Base-by-base conservation (phyloP, 73 alveolate genomes). In the Uronychia binucleata region DNA sequence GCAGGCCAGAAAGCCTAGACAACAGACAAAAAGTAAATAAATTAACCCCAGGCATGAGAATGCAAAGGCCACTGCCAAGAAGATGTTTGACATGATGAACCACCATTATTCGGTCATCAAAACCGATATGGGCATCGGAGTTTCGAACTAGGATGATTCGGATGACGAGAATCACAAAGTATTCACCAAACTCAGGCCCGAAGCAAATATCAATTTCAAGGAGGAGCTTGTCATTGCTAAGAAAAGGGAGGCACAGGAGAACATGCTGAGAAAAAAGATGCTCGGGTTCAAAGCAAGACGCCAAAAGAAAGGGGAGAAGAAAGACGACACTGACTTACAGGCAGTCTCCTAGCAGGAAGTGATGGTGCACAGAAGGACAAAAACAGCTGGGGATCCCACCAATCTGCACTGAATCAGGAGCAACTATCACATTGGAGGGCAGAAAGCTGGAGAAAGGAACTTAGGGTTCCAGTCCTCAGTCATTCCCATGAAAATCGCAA, bases 151-250 rank as follows among this genome's bases (percentile, higher is more conserved):
- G 25, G 77, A 77, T 14, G 87, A 78, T 27, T 46, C 85, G 1
- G 92, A 86, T 59, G 92, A 86, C 57, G 81, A 78, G 60, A 86
- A 85, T 5, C 79, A 86, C 31, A 78, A 46, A 57, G 74, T 78
- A 14, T 86, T 86, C 83, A 57, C 57, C 34, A 57, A 86, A 30
- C 79, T 86, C 0, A 77, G 92, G 33, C 92, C 92, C 1, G 29
- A 86, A 31, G 30, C 87, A 1, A 83, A 83, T 5, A 58, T 46
- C 32, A 86, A 77, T 57, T 86, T 86, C 78, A 76, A 77, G 29
- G 85, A 85, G n/a, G 67, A 46, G 19, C 19, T 46, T 11, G 67
- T 46, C n/a, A 5, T 11, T 46, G 67, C 67, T 11, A 46, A 46
- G 67, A 46, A 46, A 46, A 46, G 19, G 19, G 67, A 46, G 19